These are phyloP conservation scores for Backusella circina DNA, from an alignment of 192 early-diverging fungal species.

Conservation along the genomic window DNA sequence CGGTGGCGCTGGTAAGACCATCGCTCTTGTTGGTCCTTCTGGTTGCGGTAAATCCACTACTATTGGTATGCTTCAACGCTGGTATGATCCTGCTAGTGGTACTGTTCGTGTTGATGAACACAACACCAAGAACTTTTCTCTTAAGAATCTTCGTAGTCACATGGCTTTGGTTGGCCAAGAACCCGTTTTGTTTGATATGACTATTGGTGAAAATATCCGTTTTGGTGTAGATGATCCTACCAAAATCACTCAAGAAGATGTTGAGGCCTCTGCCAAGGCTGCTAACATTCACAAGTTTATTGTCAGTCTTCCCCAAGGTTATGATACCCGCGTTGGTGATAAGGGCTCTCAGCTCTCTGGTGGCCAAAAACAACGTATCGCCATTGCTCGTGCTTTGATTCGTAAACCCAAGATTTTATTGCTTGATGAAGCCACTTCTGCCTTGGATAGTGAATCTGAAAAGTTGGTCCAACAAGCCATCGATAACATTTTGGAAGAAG, in stretches of 20 bases:
- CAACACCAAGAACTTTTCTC: conserved; percentile 55
- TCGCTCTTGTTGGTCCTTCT: conserved; percentile 85
- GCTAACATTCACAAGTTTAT: conserved; percentile 67
- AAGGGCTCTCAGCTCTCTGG: conserved; percentile 56
- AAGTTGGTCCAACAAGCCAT: conserved; percentile 62
- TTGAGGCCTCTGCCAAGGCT: conserved; percentile 44
- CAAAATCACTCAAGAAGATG: conserved; percentile 41
- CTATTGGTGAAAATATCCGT: conserved; percentile 82
- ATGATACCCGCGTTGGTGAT: conserved; percentile 66
- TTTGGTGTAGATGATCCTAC: conserved; percentile 50
- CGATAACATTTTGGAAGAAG: conserved; percentile 54
- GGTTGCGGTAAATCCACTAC: conserved; percentile 79
- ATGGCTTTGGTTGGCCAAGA: conserved; percentile 87
- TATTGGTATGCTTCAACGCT: conserved; percentile 61
- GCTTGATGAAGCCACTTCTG: conserved; percentile 79
- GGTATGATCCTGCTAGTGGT: conserved; percentile 71
- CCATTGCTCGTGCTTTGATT: conserved; percentile 84
- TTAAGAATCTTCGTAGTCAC: conserved; percentile 57
- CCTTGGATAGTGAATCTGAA: conserved; percentile 64
- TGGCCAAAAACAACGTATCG: conserved; percentile 76
- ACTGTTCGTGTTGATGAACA: conserved; percentile 53
- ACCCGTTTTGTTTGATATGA: conserved; percentile 82
- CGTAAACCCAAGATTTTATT: conserved; percentile 77
- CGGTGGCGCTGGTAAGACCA: conserved; percentile 54
- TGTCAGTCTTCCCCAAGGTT: conserved; percentile 49